Evolutionary conservation across 331 rosid species (phyloP), one percentile per base, ranked within the genome.

Genomic region (Phaseolus coccineus): DNA sequence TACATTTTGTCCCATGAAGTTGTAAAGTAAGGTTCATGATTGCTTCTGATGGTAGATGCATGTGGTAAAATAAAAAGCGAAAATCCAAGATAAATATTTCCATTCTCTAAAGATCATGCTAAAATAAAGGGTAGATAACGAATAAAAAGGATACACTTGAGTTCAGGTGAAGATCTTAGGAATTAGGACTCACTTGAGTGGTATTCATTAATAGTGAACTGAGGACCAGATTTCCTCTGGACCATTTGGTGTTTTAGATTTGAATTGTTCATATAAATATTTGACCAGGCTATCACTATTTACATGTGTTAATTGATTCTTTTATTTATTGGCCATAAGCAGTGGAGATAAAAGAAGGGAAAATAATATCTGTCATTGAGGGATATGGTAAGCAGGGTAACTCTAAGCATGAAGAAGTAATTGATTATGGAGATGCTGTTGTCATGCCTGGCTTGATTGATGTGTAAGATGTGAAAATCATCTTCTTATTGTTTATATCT

Each of bases 391-490:
- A 76, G 77, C 62, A 65, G 33, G 86, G 75, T 67, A 82, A 67
- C 66, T 83, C 85, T 81, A 57, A 30, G 84, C 80, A 77, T 14
- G 81, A 69, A 67, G 74, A 84, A 52, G 81, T 91, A 48, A 75
- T 91, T 79, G 96, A 89, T 83, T 95, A 91, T 69, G 90, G 88
- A 80, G 94, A 93, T 30, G 91, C 97, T 68, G 97, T 93, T 78
- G 79, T 95, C 82, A 90, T 93, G 97, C 99, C 98, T 56, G 99
- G 98, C 81, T 81, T 95, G 88, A 87, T 93, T 78, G 99, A 95
- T 74, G 90, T 89, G 98, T 95, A 90, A 90, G 96, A 81, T 46
- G 19, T 14, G 44, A 56, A 65, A 48, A 33, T 25, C 5, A 22
- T 73, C 79, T 75, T 76, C 55, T 42, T 16, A 1, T 58, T 37